Evolutionary conservation across 148 eudicot genomes (phyloP), one percentile per base, ranked within the genome.

Genomic region (Simmondsia chinensis): DNA sequence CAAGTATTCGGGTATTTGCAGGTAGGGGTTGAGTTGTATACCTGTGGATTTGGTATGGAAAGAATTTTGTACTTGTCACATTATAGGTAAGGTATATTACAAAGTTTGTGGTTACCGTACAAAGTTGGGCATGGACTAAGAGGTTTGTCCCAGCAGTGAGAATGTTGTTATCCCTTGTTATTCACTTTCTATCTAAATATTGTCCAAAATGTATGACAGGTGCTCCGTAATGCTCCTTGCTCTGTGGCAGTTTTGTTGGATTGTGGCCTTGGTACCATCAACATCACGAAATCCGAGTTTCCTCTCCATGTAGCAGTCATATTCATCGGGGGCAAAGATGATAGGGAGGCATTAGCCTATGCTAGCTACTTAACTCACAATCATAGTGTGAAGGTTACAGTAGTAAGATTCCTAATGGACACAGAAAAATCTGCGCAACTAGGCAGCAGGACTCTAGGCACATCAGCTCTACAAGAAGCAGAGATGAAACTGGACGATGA

Each of bases 301-400:
- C 31, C 73, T 11, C 55, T 89, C 18, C 59, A 67, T 21, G 83
- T 65, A 4, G 95, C 79, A 0, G 77, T 85, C 17, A 83, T 89
- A 26, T 89, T 89, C 54, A 89, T 89, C 2, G 95, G 93, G 1
- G 97, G 97, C 5, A 84, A 81, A 59, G 97, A 89, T 43, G 97
- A 89, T 29, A 76, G 97, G 1, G 97, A 89, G 54, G 93, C 85
- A 20, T 64, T 89, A 5, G 74, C 93, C 6, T 89, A 69, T 18
- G 91, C 97, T 0, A 74, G 87, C 0, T 76, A 95, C 0, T 59
- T 81, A 21, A 80, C 97, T 1, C 60, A 73, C 48, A 95, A 84
- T 40, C 76, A 78, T 0, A 80, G 85, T 7, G 95, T 89, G 19
- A 84, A 79, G 42, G 74, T 89, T 6, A 89, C 97, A 1, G 78